These are phyloP conservation scores for Puccinia horiana DNA, from an alignment of 1,284 basidiomycete species.

Conservation along the genomic window DNA sequence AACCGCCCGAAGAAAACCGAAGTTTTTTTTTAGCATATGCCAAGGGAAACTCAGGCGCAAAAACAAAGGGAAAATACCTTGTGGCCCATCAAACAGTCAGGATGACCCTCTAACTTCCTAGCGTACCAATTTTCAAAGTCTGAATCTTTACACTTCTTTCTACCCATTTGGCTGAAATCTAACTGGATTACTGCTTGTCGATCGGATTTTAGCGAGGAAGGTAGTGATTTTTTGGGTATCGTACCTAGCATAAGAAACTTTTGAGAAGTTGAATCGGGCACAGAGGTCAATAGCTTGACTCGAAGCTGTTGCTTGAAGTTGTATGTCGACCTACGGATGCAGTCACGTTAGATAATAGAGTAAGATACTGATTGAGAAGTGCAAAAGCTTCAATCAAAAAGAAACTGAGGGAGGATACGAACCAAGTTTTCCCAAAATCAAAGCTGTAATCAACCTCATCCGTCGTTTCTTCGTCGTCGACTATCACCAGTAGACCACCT, in stretches of 20 bases:
- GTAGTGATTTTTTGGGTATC: slow-evolving; percentile 64
- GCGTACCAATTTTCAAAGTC: slow-evolving; percentile 93
- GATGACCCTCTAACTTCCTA: slow-evolving; percentile 65
- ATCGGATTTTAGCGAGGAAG: slow-evolving; percentile 61
- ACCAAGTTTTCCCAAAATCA: slow-evolving; percentile 83
- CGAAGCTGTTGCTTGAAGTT: slow-evolving; percentile 72
- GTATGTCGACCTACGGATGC: slow-evolving; percentile 65
- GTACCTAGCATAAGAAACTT: slow-evolving; percentile 84
- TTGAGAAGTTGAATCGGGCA: slow-evolving; percentile 89
- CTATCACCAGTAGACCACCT: slow-evolving; percentile 76
- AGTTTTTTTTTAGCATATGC: background rate
- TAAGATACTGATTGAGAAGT: slow-evolving; percentile 8
- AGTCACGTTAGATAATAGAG: background rate
- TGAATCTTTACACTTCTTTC: slow-evolving; percentile 69
- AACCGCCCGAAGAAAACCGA: slow-evolving; percentile 21
- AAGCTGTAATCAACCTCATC: slow-evolving; percentile 77
- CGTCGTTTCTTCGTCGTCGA: slow-evolving; percentile 82
- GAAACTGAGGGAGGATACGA: slow-evolving; percentile 55
- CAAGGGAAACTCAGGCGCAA: slow-evolving; percentile 11
- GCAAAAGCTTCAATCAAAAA: background rate
- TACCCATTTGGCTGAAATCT: slow-evolving; percentile 75
- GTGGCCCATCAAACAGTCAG: slow-evolving; percentile 90
- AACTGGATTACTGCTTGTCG: slow-evolving; percentile 75
- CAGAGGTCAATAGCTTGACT: slow-evolving; percentile 75
- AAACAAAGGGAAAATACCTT: slow-evolving; percentile 65